These are phyloP conservation scores for Lactarius deliciosus DNA, from an alignment of 768 basidiomycete species.

Conservation along the genomic window DNA sequence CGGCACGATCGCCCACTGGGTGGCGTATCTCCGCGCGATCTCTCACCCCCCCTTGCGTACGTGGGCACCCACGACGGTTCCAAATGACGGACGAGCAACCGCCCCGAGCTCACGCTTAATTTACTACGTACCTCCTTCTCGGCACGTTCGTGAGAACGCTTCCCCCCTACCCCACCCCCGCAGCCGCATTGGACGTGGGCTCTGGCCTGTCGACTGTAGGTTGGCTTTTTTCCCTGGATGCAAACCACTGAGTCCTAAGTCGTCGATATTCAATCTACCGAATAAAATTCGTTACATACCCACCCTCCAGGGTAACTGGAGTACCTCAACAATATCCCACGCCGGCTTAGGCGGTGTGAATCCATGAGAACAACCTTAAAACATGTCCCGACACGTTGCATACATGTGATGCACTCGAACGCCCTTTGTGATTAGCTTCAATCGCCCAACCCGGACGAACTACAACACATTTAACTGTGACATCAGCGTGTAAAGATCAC, in stretches of 20 bases:
- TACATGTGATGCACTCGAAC: neutral
- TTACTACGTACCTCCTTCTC: neutral
- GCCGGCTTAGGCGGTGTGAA: neutral
- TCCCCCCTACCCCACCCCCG: neutral
- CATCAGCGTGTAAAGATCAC: neutral
- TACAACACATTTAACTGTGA: neutral
- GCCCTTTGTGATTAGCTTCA: neutral
- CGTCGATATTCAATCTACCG: neutral
- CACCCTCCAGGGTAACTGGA: neutral
- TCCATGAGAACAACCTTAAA: neutral
- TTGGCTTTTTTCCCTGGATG: neutral
- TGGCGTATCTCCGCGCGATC: constrained; percentile 18
- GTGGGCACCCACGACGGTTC: constrained; percentile 3
- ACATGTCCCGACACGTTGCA: neutral
- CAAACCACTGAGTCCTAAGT: too few relatives aligned
- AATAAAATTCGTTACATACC: neutral
- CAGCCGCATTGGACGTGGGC: neutral
- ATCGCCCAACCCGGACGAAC: neutral
- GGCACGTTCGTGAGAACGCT: neutral
- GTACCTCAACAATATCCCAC: neutral
- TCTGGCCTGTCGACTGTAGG: neutral
- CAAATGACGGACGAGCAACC: constrained; percentile 2
- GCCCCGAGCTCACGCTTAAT: neutral
- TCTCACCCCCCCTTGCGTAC: neutral
- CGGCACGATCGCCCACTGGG: constrained; percentile 6